Percentiles rank a stretch among this genome's conserved stretches.
Evolutionary conservation across 345 rosid species (phyloP).

Genomic region (Citrus unshiu): DNA sequence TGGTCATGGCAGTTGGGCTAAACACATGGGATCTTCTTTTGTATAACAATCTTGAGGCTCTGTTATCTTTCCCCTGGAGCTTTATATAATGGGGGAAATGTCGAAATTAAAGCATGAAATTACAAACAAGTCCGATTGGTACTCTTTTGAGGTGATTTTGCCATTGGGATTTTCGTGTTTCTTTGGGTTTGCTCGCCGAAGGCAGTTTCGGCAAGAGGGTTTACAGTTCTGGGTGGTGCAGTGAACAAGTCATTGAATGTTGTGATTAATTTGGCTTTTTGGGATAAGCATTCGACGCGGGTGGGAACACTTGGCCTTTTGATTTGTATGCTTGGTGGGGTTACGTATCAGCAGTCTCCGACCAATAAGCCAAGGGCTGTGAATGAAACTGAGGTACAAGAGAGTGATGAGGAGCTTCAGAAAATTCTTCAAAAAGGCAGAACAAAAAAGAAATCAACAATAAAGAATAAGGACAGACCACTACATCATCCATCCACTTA

Average conservation of each 20-base stretch:
- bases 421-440: constrained; percentile 72
- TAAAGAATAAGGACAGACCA: constrained; percentile 24
- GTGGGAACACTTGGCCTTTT: constrained; percentile 79
- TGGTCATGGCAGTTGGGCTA: too few relatives aligned
- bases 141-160: too few relatives aligned
- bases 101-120: too few relatives aligned
- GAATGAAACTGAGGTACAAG: constrained; percentile 32
- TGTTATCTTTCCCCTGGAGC: too few relatives aligned
- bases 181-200: too few relatives aligned
- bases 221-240: constrained; percentile 67
- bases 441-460: constrained; percentile 28
- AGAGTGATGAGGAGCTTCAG: constrained; percentile 62
- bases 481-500: too few relatives aligned
- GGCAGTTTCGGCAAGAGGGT: too few relatives aligned
- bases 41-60: too few relatives aligned
- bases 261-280: constrained; percentile 70
- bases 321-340: constrained; percentile 84
- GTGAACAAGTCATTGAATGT: constrained; percentile 85
- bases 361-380: constrained; percentile 57
- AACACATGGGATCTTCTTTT: too few relatives aligned
- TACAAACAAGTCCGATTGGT: too few relatives aligned
- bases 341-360: constrained; percentile 84
- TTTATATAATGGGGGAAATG: too few relatives aligned
- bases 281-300: constrained; percentile 89
- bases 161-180: too few relatives aligned